phyloP scores from a whole-genome alignment of 768 basidiomycete genomes.

The Russula vinacea region DNA sequence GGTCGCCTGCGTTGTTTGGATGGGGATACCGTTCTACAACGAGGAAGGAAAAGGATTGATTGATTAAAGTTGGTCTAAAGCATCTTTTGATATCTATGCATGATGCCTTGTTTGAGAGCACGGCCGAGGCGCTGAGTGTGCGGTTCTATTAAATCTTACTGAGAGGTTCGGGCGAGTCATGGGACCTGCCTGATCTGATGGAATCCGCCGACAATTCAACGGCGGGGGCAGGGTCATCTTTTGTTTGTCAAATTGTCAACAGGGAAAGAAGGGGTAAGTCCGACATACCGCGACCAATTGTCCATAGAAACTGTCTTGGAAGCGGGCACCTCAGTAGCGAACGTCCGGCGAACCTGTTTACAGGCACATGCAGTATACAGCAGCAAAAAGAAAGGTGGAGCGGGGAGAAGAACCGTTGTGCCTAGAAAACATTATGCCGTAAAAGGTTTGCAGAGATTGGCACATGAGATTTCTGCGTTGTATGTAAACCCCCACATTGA shows the following conservation, averaged over 20 bases:
- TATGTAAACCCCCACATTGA: not conserved
- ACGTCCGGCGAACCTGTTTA: not conserved
- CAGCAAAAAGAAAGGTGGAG: not conserved
- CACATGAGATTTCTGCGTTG: constrained; percentile 9
- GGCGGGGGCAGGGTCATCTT: not conserved
- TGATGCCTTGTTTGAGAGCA: not conserved
- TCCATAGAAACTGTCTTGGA: constrained; percentile 1
- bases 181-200: not conserved
- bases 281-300: not conserved
- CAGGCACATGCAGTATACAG: not conserved
- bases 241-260: not conserved
- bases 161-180: not conserved
- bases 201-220: not conserved
- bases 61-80: not conserved
- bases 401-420: not conserved
- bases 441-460: constrained; percentile 4
- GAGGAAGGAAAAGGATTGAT: not conserved
- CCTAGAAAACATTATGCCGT: constrained; percentile 17
- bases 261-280: not conserved
- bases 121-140: not conserved
- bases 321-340: not conserved
- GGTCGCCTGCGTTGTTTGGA: not conserved
- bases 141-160: not conserved
- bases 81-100: too few relatives aligned
- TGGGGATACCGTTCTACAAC: not conserved